Percentiles rank a stretch among this genome's conserved stretches.
Conservation (phyloP, 345 rosid species). For the Gossypium mustelinum region DNA sequence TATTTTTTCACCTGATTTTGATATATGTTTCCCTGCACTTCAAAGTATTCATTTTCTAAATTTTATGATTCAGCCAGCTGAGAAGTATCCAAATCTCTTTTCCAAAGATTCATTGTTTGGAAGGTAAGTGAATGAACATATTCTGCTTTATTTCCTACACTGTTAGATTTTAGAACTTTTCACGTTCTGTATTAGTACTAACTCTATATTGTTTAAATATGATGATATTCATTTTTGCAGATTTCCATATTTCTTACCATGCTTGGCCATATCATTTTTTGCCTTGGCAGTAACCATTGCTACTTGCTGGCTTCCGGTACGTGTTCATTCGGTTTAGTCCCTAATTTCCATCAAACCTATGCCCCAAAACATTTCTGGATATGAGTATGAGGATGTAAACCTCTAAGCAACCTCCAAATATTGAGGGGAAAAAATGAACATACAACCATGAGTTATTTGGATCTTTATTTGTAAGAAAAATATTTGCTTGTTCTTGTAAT, state of each 20-base stretch:
- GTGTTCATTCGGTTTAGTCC: neutral
- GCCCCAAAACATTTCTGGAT: neutral
- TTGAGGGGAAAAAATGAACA: no score
- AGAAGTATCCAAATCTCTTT: slow-evolving; percentile 64
- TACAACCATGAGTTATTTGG: neutral
- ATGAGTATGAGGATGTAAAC: neutral
- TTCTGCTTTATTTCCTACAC: neutral
- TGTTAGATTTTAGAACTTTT: neutral
- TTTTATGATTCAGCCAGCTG: slow-evolving; percentile 62
- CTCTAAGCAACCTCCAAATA: no score
- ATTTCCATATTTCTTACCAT: slow-evolving; percentile 81
- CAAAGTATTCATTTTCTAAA: neutral
- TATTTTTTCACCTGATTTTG: neutral
- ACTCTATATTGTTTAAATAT: neutral
- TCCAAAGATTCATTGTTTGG: slow-evolving; percentile 68
- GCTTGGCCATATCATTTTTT: slow-evolving; percentile 52
- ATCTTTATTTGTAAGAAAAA: neutral
- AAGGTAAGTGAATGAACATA: slow-evolving; percentile 35
- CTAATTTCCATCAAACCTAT: no score
- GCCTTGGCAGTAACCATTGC: slow-evolving; percentile 54
- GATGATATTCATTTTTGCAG: slow-evolving; percentile 35
- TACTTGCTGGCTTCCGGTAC: slow-evolving; percentile 72
- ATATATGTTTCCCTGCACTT: neutral
- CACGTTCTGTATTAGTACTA: neutral
- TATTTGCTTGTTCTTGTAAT: neutral